Conservation (phyloP, 2,329 filamentous ascomycete species). For the Neonectria faginata region DNA sequence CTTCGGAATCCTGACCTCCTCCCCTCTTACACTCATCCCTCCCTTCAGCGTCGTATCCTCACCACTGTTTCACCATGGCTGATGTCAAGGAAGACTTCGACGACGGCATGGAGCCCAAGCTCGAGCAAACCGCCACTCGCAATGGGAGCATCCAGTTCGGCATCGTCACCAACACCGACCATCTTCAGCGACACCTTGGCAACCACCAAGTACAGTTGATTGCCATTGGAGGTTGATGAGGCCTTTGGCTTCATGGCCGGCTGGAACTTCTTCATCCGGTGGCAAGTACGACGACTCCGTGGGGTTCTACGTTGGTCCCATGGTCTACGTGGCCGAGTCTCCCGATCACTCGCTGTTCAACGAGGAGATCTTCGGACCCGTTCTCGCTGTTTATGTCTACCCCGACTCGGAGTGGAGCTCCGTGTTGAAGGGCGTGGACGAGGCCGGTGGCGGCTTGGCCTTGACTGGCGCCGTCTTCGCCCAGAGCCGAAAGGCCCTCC, state of each 20-base stretch:
- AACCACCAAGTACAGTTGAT: slow-evolving; percentile 34
- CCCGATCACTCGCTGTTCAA: slow-evolving; percentile 79
- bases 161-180: slow-evolving; percentile 15
- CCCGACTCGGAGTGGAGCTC: slow-evolving; percentile 67
- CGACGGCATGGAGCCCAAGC: slow-evolving; percentile 20
- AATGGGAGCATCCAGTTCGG: slow-evolving; percentile 24
- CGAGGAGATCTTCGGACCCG: slow-evolving; percentile 84
- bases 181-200: slow-evolving; percentile 28
- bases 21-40: background rate
- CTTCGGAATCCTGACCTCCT: too few relatives aligned
- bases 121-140: slow-evolving; percentile 15
- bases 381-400: slow-evolving; percentile 81
- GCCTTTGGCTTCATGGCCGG: slow-evolving; percentile 34
- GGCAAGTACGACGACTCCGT: slow-evolving; percentile 81
- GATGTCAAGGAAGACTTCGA: slow-evolving; percentile 25
- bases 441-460: slow-evolving; percentile 57
- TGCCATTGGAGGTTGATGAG: slow-evolving; percentile 33
- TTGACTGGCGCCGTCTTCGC: slow-evolving; percentile 65
- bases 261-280: slow-evolving; percentile 58
- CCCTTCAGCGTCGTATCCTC: background rate
- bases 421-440: slow-evolving; percentile 53
- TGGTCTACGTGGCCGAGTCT: slow-evolving; percentile 80
- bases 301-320: slow-evolving; percentile 87
- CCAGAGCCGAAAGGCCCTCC: slow-evolving; percentile 59
- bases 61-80: slow-evolving; percentile 11